Evolutionary conservation across 176 grass and related monocot genomes (phyloP).

Genomic region (Aegilops sharonensis): DNA sequence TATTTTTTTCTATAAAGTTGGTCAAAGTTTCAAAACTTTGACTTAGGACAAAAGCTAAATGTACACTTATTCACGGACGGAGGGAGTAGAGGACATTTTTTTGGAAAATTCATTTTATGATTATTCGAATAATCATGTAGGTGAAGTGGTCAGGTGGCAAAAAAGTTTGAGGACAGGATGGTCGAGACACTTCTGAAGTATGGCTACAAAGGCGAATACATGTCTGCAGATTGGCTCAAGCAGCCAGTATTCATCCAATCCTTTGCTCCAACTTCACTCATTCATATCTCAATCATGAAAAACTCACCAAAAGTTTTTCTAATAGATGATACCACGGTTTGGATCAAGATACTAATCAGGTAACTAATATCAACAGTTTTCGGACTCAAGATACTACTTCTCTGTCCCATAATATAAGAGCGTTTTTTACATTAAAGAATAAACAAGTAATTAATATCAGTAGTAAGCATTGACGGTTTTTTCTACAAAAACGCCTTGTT

Average conservation of each 20-base stretch:
- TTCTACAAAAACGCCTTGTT: not conserved
- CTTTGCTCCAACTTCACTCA: constrained; percentile 68
- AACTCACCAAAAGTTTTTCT: too few relatives aligned
- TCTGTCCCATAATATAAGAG: too few relatives aligned
- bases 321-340: constrained; percentile 11
- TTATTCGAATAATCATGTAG: too few relatives aligned
- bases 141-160: too few relatives aligned
- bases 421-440: too few relatives aligned
- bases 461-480: not conserved
- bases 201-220: constrained; percentile 7
- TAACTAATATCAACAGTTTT: not conserved
- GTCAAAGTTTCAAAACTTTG: too few relatives aligned
- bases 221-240: constrained; percentile 8
- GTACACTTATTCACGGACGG: too few relatives aligned
- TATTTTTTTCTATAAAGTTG: too few relatives aligned
- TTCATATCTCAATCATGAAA: not conserved
- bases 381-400: too few relatives aligned
- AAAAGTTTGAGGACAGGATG: constrained; percentile 49
- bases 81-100: too few relatives aligned
- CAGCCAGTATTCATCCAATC: constrained; percentile 71
- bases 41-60: too few relatives aligned
- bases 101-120: too few relatives aligned
- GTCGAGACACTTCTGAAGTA: constrained; percentile 56
- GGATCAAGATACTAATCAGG: constrained; percentile 82
- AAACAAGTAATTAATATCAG: not conserved